Evolutionary conservation across 2,329 filamentous ascomycete genomes (phyloP).

Genomic region (Fusarium sp.): DNA sequence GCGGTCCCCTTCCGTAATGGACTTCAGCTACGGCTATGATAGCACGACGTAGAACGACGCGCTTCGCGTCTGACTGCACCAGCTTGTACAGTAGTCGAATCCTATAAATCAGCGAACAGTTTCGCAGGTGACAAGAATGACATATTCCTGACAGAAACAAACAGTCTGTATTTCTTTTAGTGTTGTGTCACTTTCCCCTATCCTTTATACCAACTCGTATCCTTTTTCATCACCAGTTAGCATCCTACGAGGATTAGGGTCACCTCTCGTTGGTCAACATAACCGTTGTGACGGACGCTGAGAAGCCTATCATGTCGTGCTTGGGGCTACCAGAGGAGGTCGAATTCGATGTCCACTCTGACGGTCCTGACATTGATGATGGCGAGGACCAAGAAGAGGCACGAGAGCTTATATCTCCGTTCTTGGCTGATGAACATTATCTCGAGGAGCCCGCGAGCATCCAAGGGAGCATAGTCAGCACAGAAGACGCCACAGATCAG

Average conservation of each 20-base stretch:
- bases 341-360: background rate
- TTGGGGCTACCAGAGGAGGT: background rate
- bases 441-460: background rate
- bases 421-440: background rate
- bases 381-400: background rate
- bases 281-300: background rate
- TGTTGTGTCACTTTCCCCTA: too few relatives aligned
- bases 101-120: too few relatives aligned
- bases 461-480: background rate
- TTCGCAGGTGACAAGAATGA: fast-evolving
- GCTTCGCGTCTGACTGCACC: too few relatives aligned
- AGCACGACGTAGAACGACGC: too few relatives aligned
- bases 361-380: background rate
- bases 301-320: background rate
- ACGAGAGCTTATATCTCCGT: background rate
- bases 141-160: too few relatives aligned
- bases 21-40: too few relatives aligned
- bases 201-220: too few relatives aligned
- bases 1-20: too few relatives aligned
- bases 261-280: background rate
- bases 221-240: too few relatives aligned
- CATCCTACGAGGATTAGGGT: background rate
- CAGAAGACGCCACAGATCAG: background rate
- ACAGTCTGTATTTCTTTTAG: too few relatives aligned
- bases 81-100: too few relatives aligned